Conservation (phyloP, 768 basidiomycete genomes). For the Gloeopeniophorella convolvens region DNA sequence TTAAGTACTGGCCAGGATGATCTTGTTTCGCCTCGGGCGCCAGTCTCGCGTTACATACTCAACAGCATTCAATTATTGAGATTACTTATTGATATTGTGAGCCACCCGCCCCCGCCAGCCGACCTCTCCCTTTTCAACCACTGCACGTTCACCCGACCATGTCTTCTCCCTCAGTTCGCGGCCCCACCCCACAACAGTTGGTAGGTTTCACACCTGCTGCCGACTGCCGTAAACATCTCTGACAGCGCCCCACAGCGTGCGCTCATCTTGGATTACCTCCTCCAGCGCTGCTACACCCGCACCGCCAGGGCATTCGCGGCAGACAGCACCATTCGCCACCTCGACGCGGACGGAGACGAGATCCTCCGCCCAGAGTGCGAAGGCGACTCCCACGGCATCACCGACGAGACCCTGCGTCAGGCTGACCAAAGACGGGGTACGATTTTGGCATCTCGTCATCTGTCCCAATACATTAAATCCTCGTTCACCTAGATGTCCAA, state of each 20-base stretch:
- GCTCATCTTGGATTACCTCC: slow-evolving; percentile 71
- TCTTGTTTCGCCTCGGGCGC: no score
- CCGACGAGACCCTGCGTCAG: slow-evolving; percentile 12
- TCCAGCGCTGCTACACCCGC: slow-evolving; percentile 63
- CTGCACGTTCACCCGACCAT: background rate
- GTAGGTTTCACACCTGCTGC: background rate
- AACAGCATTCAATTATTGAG: no score
- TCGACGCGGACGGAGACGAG: slow-evolving; percentile 70
- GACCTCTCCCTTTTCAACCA: background rate
- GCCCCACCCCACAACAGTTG: slow-evolving; percentile 6
- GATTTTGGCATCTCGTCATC: background rate
- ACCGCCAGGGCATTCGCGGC: slow-evolving; percentile 64
- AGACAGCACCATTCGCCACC: slow-evolving; percentile 54
- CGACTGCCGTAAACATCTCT: slow-evolving; percentile 1
- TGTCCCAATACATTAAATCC: background rate
- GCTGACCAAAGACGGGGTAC: slow-evolving; percentile 14
- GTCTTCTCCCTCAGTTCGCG: background rate
- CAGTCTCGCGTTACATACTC: no score
- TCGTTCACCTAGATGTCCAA: slow-evolving; percentile 52
- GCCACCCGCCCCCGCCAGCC: background rate
- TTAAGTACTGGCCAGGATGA: no score
- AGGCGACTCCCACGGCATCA: slow-evolving; percentile 19
- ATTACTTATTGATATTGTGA: no score
- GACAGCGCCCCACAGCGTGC: slow-evolving; percentile 39
- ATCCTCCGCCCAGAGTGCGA: slow-evolving; percentile 30